Conservation (phyloP, 192 early-diverging fungal species). For the Backusella morwellensis region DNA sequence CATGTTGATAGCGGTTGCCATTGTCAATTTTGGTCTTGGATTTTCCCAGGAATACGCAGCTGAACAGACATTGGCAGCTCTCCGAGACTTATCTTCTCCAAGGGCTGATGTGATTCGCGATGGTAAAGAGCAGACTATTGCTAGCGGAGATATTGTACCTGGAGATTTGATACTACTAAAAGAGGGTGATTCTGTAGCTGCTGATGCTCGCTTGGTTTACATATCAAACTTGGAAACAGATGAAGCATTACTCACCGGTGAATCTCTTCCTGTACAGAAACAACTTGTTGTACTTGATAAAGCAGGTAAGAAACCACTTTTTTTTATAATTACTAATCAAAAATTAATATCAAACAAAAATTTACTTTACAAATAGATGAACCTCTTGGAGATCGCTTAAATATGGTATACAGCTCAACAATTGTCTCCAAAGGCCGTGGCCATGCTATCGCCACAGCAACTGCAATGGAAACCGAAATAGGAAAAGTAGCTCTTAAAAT, state of each 20-base stretch:
- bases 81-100: slow-evolving; percentile 83
- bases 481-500: slow-evolving; percentile 87
- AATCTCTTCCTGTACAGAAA: slow-evolving; percentile 86
- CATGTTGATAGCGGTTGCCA: slow-evolving; percentile 74
- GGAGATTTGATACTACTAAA: slow-evolving; percentile 91
- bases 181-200: slow-evolving; percentile 92
- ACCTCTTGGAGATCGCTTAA: slow-evolving; percentile 89
- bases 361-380: slow-evolving; percentile 39
- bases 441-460: slow-evolving; percentile 83
- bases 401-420: slow-evolving; percentile 89
- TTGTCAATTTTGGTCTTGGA: slow-evolving; percentile 84
- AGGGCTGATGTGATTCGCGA: slow-evolving; percentile 86
- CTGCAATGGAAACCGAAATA: slow-evolving; percentile 85
- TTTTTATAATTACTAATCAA: background rate
- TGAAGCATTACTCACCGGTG: slow-evolving; percentile 92
- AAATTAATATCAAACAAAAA: background rate
- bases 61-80: slow-evolving; percentile 88
- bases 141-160: slow-evolving; percentile 77
- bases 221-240: slow-evolving; percentile 88
- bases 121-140: slow-evolving; percentile 64
- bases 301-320: background rate
- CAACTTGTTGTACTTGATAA: slow-evolving; percentile 16
- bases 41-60: slow-evolving; percentile 97
- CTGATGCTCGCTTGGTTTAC: slow-evolving; percentile 82
- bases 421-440: slow-evolving; percentile 87